Base-by-base conservation (phyloP, 495 filamentous ascomycete species). In the Hypomontagnella monticulosa region DNA sequence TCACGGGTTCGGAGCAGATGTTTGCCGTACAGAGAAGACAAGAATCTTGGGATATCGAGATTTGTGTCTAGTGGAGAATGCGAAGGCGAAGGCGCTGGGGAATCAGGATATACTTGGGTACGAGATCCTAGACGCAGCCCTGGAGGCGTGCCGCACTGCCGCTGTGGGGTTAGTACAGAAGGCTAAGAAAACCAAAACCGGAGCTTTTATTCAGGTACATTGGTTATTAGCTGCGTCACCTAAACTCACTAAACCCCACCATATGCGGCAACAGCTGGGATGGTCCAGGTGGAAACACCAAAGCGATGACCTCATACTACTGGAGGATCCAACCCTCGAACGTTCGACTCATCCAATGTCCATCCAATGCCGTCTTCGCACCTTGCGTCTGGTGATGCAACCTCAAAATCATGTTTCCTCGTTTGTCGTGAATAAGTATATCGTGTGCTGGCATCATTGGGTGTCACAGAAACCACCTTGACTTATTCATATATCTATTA, bases 271-370 rank as follows among this genome's bases (percentile, higher is more conserved):
- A 43, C 3, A 44, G 37, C 61, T 52, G 46, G 61, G 61, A 14
- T 56, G 37, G 12, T 63, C 4, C 4, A 56, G 43, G 53, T 32
- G 53, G 30, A 40, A 36, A 43, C 15, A 47, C 16, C 15, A 50
- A 18, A 16, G 32, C 58, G 53, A 67, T 67, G 64, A 67, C 58
- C 57, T 67, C 64, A 67, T 63, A 18, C 34, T 37, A 15, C 38
- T 18, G 19, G 46, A 53, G 14, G n/a, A 46, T 57, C 20, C 33
- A 44, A 47, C 47, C 9, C 15, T 54, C 33, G 16, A 50, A 37
- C 38, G 8, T 32, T 64, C 53, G n/a, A 57, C 18, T 14, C 38
- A 56, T 43, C 56, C 50, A 56, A 66, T 66, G 10, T 10, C 9
- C 55, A 47, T 50, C n/a, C 23, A 27, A 27, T 27, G 23, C 23